Evolutionary conservation across 306 rosid species (phyloP).

Genomic region (Carpinus fangiana): DNA sequence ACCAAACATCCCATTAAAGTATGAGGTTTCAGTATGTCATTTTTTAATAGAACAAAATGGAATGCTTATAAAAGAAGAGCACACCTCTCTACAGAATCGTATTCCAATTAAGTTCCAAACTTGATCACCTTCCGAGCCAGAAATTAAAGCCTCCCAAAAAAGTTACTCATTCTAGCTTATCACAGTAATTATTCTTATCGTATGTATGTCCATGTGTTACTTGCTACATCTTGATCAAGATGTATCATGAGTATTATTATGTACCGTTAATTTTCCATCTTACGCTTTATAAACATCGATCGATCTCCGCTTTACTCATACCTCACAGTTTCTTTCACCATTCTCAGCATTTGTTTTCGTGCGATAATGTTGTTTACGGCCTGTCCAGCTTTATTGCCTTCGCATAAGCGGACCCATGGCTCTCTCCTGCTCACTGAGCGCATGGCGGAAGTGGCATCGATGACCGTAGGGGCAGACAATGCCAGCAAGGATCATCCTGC

Average conservation of each 20-base stretch:
- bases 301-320: constrained; percentile 13
- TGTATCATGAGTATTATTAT: too few species aligned
- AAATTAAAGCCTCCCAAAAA: too few species aligned
- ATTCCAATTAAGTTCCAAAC: not conserved
- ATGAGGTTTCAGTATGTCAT: constrained; percentile 20
- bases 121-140: too few species aligned
- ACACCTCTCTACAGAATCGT: constrained; percentile 26
- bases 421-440: constrained; percentile 68
- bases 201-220: too few species aligned
- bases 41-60: not conserved
- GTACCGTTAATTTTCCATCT: too few species aligned
- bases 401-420: constrained; percentile 26
- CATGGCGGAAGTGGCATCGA: constrained; percentile 94
- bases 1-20: constrained; percentile 6
- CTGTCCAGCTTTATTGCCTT: constrained; percentile 30
- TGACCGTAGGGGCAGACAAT: constrained; percentile 81
- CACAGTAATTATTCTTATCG: too few species aligned
- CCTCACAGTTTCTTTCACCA: constrained; percentile 6
- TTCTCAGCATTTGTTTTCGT: not conserved
- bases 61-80: constrained; percentile 8
- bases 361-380: constrained; percentile 17
- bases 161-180: too few species aligned
- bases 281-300: not conserved
- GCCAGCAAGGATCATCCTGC: constrained; percentile 84
- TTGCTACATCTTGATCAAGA: too few species aligned